A percentile compares a stretch with the other conserved stretches of the same genome.
Conservation (phyloP, 1,284 basidiomycete genomes). For the Rhodotorula sp. region DNA sequence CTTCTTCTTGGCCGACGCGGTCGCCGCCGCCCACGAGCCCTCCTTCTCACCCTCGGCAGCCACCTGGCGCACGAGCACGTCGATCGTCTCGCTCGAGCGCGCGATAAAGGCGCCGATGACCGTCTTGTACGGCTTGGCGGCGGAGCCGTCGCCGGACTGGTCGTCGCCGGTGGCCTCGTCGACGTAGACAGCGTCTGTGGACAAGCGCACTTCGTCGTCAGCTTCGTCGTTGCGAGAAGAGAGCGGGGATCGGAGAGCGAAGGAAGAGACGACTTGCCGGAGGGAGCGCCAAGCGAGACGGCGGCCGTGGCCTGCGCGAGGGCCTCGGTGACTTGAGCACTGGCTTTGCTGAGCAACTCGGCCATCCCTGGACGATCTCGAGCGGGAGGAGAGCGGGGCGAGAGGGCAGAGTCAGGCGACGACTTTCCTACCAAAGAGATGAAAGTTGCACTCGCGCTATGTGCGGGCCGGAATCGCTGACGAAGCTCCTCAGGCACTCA, state of each 20-base stretch:
- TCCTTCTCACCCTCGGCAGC: conserved; percentile 54
- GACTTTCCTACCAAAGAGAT: background rate
- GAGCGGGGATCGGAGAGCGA: background rate
- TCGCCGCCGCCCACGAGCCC: conserved; percentile 62
- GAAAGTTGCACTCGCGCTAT: no score
- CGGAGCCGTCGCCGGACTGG: conserved; percentile 68
- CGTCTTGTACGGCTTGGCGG: conserved; percentile 75
- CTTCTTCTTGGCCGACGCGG: conserved; percentile 85
- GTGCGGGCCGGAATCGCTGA: no score
- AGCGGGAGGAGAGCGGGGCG: background rate
- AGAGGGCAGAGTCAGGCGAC: background rate
- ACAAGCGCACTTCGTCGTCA: background rate
- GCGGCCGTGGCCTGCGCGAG: conserved; percentile 44
- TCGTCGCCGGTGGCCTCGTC: conserved; percentile 79
- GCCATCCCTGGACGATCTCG: conserved; percentile 35
- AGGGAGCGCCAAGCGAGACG: conserved; percentile 33
- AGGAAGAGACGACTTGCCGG: conserved; percentile 7
- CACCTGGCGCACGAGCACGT: conserved; percentile 62
- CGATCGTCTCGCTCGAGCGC: conserved; percentile 58
- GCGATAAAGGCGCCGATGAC: conserved; percentile 75
- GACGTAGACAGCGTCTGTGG: conserved; percentile 53
- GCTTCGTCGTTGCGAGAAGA: background rate
- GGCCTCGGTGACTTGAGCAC: conserved; percentile 44
- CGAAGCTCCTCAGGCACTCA: no score
- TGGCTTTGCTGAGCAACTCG: conserved; percentile 43